Conservation (phyloP, 2,329 filamentous ascomycete species). For the Bipolaris cookei region DNA sequence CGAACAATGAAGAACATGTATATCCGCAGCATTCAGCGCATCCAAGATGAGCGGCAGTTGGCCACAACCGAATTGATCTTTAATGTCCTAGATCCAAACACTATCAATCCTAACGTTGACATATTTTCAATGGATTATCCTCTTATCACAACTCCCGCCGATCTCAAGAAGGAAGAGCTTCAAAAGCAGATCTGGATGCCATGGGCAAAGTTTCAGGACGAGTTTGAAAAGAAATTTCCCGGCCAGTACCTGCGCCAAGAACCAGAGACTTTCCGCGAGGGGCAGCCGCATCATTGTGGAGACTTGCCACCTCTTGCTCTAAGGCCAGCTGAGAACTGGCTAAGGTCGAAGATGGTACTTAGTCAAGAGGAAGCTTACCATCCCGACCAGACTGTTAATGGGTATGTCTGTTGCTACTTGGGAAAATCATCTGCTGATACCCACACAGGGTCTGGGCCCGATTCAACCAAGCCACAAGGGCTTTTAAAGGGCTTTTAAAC, state of each 20-base stretch:
- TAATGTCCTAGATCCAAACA: conserved; percentile 53
- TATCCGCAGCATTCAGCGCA: conserved; percentile 66
- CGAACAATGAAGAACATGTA: conserved; percentile 65
- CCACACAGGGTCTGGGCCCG: conserved; percentile 57
- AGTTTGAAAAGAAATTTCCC: conserved; percentile 47
- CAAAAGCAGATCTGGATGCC: conserved; percentile 50
- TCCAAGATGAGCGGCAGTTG: conserved; percentile 40
- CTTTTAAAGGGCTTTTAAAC: conserved; percentile 75
- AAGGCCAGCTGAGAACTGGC: conserved; percentile 57
- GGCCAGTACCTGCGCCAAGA: conserved; percentile 17
- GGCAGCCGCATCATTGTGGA: conserved; percentile 21
- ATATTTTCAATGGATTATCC: conserved; percentile 54
- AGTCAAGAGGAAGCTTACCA: conserved; percentile 65
- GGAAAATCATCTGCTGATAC: conserved; percentile 1
- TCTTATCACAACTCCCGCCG: conserved; percentile 17
- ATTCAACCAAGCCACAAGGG: conserved; percentile 73
- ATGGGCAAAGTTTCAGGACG: conserved; percentile 53
- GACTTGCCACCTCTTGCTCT: conserved; percentile 23
- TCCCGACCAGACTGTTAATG: conserved; percentile 55
- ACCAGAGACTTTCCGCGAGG: conserved; percentile 4
- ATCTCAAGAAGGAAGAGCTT: conserved; percentile 27
- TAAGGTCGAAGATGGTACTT: conserved; percentile 68
- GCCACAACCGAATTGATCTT: conserved; percentile 66
- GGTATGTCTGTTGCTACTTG: conserved; percentile 53
- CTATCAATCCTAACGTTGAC: conserved; percentile 36